These are phyloP conservation scores for Trichoderma citrinoviride DNA, from an alignment of 2,329 filamentous ascomycete species.

Conservation along the genomic window DNA sequence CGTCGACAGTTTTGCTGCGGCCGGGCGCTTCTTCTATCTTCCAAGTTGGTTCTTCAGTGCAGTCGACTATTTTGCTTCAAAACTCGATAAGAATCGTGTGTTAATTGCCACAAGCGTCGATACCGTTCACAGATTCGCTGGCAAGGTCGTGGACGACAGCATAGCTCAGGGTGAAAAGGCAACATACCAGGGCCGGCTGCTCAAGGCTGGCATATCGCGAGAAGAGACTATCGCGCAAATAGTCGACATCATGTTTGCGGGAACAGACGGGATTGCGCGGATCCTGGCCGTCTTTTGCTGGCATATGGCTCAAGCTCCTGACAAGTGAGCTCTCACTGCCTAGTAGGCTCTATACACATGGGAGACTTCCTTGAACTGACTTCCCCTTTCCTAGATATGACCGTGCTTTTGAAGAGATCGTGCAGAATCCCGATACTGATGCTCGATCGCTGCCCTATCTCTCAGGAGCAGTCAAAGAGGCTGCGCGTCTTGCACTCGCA, in stretches of 20 bases:
- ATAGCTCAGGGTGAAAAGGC: not conserved
- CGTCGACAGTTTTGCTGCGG: not conserved
- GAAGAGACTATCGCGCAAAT: not conserved
- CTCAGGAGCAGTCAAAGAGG: not conserved
- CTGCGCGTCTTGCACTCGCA: not conserved
- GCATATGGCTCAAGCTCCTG: not conserved
- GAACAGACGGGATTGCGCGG: not conserved
- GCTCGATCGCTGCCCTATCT: not conserved
- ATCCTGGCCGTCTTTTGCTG: not conserved
- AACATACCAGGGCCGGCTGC: not conserved
- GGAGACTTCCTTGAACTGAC: not conserved
- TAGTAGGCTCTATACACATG: not conserved
- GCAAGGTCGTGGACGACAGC: not conserved
- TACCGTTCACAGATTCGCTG: not conserved
- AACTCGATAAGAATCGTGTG: not conserved
- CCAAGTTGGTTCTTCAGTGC: not conserved
- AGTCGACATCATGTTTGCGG: not conserved
- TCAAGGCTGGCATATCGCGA: not conserved
- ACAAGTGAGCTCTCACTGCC: not conserved
- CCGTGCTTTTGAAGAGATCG: not conserved
- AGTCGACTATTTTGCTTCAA: not conserved
- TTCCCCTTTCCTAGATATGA: not conserved
- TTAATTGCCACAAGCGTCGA: not conserved
- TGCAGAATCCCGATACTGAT: not conserved
- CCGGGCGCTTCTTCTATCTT: not conserved